These are phyloP conservation scores for Barbatosphaeria neglecta DNA, from an alignment of 495 filamentous ascomycete species.

Conservation along the genomic window DNA sequence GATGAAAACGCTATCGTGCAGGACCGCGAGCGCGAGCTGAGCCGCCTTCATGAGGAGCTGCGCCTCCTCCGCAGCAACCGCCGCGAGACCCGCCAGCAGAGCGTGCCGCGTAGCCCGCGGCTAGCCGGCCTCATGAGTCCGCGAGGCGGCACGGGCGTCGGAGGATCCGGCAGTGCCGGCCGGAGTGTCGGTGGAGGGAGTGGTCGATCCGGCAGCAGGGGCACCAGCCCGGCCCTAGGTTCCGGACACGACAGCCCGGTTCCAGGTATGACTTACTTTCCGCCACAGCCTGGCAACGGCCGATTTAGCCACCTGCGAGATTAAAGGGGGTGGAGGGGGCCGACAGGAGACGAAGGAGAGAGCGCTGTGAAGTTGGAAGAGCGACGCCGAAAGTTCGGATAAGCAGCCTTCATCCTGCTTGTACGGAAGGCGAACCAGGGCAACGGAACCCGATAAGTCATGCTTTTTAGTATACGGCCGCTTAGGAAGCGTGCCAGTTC, in stretches of 20 bases:
- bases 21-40: slow-evolving; percentile 50
- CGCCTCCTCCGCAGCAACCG: slow-evolving; percentile 33
- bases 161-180: slow-evolving; percentile 11
- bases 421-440: too few relatives aligned
- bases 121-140: slow-evolving; percentile 29
- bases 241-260: slow-evolving; percentile 1
- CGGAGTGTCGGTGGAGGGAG: slow-evolving; percentile 16
- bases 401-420: too few relatives aligned
- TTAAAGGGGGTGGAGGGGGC: too few relatives aligned
- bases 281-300: slow-evolving; percentile 9
- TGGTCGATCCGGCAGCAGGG: slow-evolving; percentile 31
- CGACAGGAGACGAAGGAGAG: too few relatives aligned
- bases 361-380: too few relatives aligned
- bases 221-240: slow-evolving; percentile 30
- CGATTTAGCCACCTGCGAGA: slow-evolving; percentile 28
- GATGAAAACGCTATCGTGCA: slow-evolving; percentile 44
- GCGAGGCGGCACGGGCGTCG: slow-evolving; percentile 12
- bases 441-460: too few relatives aligned
- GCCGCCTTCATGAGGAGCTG: slow-evolving; percentile 21
- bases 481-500: too few relatives aligned
- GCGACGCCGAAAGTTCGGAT: too few relatives aligned
- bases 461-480: too few relatives aligned
- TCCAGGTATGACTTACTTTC: slow-evolving; percentile 13
- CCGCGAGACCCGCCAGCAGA: slow-evolving; percentile 36
- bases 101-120: slow-evolving; percentile 36